Conservation (phyloP, 192 early-diverging fungal species). For the Coemansia biformis region DNA sequence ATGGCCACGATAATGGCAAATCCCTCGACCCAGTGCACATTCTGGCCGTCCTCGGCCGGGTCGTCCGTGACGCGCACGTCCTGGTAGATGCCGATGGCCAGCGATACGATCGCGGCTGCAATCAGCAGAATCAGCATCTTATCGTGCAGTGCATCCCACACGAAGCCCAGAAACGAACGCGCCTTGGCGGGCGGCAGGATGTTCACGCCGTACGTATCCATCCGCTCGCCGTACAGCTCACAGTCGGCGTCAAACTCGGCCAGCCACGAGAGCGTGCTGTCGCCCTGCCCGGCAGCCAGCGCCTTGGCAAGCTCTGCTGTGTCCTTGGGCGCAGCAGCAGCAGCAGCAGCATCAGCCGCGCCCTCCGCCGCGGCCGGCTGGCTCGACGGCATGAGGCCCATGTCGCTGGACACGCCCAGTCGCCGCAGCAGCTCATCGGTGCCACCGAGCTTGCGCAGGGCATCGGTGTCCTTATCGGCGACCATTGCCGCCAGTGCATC, state of each 20-base stretch:
- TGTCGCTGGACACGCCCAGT: conserved; percentile 22
- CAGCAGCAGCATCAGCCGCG: conserved; percentile 6
- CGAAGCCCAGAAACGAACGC: conserved; percentile 66
- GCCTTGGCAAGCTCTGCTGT: conserved; percentile 26
- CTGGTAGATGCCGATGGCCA: conserved; percentile 76
- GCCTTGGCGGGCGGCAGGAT: conserved; percentile 62
- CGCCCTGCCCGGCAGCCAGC: conserved; percentile 32
- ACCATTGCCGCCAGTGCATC: conserved; percentile 33
- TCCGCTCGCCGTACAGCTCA: conserved; percentile 53
- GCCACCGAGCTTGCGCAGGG: conserved; percentile 36
- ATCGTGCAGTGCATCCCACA: conserved; percentile 80
- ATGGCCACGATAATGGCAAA: conserved; percentile 79
- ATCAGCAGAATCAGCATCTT: conserved; percentile 75
- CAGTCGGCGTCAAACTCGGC: conserved; percentile 40
- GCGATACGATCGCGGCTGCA: conserved; percentile 71
- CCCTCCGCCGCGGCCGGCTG: not conserved
- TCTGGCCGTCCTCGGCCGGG: conserved; percentile 36
- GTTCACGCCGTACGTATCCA: conserved; percentile 62
- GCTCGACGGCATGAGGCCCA: conserved; percentile 16
- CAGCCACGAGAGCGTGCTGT: conserved; percentile 26
- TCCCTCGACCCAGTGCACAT: conserved; percentile 79
- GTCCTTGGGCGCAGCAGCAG: not conserved
- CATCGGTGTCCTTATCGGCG: conserved; percentile 30
- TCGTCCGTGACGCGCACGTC: conserved; percentile 56
- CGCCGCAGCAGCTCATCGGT: conserved; percentile 21